These are phyloP conservation scores for Thamnidium elegans DNA, from an alignment of 192 early-diverging fungal genomes.

Conservation along the genomic window DNA sequence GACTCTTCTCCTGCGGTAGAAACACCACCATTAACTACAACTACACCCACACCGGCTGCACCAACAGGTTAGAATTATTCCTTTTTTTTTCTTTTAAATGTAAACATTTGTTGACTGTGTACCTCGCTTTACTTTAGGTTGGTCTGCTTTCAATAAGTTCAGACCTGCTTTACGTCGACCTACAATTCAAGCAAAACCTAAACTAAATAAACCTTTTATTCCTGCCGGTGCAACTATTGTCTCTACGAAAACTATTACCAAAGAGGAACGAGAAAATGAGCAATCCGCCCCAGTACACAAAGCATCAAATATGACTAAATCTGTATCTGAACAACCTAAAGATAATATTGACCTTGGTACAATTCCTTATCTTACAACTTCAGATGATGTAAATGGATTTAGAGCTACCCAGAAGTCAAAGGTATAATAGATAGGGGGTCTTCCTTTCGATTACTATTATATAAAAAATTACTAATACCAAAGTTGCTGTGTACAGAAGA, in stretches of 20 bases:
- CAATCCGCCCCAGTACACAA: not conserved
- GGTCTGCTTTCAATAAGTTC: constrained; percentile 34
- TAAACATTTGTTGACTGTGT: not conserved
- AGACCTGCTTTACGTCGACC: constrained; percentile 45
- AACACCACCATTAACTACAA: not conserved
- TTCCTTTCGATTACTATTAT: not conserved
- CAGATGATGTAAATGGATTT: constrained; percentile 39
- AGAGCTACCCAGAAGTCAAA: constrained; percentile 27
- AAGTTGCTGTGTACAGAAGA: constrained; percentile 19
- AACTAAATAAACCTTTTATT: constrained; percentile 32
- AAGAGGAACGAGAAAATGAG: constrained; percentile 14
- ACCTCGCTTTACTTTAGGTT: constrained; percentile 22
- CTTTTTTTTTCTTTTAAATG: not conserved
- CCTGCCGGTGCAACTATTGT: constrained; percentile 32
- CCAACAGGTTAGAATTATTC: constrained; percentile 17
- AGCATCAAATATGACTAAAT: not conserved
- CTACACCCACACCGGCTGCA: not conserved
- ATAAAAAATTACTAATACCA: not conserved
- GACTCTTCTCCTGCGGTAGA: not conserved
- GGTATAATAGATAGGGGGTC: constrained; percentile 26
- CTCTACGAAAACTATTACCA: constrained; percentile 21
- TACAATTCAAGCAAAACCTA: constrained; percentile 47
- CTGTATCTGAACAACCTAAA: not conserved
- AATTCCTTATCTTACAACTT: constrained; percentile 13
- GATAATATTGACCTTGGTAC: not conserved